phyloP scores from a whole-genome alignment of 2,329 filamentous ascomycete genomes.

The Pestalotiopsis sp. region DNA sequence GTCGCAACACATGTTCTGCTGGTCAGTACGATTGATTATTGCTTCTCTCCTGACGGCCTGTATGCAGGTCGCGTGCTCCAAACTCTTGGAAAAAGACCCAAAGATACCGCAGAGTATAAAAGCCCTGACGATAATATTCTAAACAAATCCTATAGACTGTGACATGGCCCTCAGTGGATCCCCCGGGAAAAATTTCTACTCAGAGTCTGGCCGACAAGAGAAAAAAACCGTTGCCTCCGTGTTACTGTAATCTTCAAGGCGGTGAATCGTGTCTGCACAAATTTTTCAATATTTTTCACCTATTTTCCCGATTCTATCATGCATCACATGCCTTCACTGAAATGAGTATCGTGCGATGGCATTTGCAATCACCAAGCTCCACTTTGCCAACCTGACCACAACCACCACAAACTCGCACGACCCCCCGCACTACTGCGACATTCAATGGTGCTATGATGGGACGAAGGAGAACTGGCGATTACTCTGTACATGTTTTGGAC shows the following conservation, averaged over 20 bases:
- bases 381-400: neutral
- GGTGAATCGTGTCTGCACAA: constrained; percentile 2
- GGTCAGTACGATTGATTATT: too few relatives aligned
- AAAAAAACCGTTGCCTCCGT: neutral
- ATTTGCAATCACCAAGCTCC: neutral
- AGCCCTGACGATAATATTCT: too few relatives aligned
- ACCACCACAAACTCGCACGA: neutral
- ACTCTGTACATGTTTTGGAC: neutral
- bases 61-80: too few relatives aligned
- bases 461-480: neutral
- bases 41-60: too few relatives aligned
- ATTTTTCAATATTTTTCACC: neutral
- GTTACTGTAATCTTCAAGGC: too few relatives aligned
- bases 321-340: neutral
- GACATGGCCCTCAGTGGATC: too few relatives aligned
- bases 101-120: too few relatives aligned
- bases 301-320: neutral
- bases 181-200: neutral
- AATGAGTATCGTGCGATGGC: neutral
- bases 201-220: neutral
- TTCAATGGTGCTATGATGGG: constrained; percentile 4
- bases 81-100: too few relatives aligned
- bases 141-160: too few relatives aligned
- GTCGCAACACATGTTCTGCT: neutral
- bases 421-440: constrained; percentile 3